Conservation (phyloP, 306 rosid genomes). For the Prunus dulcis region DNA sequence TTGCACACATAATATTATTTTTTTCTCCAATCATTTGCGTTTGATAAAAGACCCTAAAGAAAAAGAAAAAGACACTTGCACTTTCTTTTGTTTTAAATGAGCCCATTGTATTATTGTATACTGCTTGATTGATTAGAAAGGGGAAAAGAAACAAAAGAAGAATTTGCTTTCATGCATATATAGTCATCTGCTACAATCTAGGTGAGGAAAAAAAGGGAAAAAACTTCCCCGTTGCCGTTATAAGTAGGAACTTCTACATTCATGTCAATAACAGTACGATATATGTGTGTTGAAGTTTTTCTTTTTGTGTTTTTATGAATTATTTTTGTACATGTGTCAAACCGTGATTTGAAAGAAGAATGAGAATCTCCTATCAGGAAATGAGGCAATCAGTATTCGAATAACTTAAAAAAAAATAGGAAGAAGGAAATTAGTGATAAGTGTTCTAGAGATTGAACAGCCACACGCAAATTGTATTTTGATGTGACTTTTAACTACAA, state of each 20-base stretch:
- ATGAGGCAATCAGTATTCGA: background rate
- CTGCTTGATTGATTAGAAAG: background rate
- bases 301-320: no score
- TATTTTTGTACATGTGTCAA: no score
- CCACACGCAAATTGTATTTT: background rate
- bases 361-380: no score
- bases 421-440: background rate
- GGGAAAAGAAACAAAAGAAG: background rate
- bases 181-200: no score
- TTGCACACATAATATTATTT: background rate
- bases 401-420: background rate
- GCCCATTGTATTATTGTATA: background rate
- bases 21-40: slow-evolving; percentile 4
- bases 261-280: accelerated
- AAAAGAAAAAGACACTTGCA: background rate
- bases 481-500: background rate
- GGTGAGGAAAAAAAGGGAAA: no score
- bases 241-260: no score
- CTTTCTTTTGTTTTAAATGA: background rate
- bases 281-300: no score
- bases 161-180: background rate
- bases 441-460: slow-evolving; percentile 11
- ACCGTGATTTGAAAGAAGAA: no score
- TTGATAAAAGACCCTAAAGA: background rate
- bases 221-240: no score